phyloP scores from a whole-genome alignment of 148 eudicot species.

The Nepenthes gracilis region DNA sequence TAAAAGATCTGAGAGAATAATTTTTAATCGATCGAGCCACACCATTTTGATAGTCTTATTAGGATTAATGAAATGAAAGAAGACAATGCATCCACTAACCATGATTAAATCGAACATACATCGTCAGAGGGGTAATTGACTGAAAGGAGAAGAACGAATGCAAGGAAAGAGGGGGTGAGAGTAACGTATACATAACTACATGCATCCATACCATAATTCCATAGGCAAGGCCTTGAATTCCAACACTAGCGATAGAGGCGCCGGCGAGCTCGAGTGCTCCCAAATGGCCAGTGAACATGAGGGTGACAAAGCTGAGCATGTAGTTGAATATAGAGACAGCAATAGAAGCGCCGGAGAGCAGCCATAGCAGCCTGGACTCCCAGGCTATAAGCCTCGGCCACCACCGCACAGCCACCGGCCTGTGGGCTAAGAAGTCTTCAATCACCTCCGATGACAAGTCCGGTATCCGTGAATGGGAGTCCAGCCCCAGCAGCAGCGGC shows the following conservation, averaged over 20 bases:
- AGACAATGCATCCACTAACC: no score
- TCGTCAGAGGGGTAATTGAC: no score
- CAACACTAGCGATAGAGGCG: constrained; percentile 24
- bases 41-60: no score
- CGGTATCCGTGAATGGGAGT: constrained; percentile 29
- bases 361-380: constrained; percentile 51
- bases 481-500: constrained; percentile 29
- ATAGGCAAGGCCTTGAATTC: constrained; percentile 40
- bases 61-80: no score
- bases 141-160: no score
- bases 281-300: constrained; percentile 13
- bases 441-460: constrained; percentile 24
- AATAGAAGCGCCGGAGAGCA: constrained; percentile 48
- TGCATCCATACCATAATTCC: constrained; percentile 22
- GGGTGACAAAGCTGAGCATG: constrained; percentile 29
- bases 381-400: constrained; percentile 36
- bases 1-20: no score
- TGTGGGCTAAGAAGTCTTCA: constrained; percentile 34
- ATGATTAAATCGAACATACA: no score
- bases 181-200: no score
- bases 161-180: no score
- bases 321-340: constrained; percentile 41
- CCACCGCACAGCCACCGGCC: constrained; percentile 31
- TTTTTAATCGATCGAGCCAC: no score
- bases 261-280: constrained; percentile 24